These are phyloP conservation scores for Nidula microcarpa DNA, from an alignment of 768 basidiomycete species.

Conservation along the genomic window DNA sequence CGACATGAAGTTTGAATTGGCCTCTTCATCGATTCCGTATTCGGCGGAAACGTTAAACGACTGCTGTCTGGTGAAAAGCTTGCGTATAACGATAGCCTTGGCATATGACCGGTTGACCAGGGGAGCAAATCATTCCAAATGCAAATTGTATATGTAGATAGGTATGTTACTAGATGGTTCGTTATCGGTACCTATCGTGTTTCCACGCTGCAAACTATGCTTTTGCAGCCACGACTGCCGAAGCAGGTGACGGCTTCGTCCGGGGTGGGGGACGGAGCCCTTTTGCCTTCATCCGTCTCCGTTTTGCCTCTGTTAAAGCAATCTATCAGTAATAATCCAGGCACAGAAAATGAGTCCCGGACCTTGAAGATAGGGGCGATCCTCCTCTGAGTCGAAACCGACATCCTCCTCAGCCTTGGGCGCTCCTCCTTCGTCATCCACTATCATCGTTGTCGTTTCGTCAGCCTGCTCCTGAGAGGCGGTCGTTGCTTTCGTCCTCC, in stretches of 20 bases:
- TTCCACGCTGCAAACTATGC: slow-evolving; percentile 11
- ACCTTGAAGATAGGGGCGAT: slow-evolving; percentile 79
- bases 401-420: slow-evolving; percentile 35
- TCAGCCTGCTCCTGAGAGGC: slow-evolving; percentile 21
- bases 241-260: slow-evolving; percentile 22
- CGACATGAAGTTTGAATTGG: no score
- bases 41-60: no score
- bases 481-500: slow-evolving; percentile 50
- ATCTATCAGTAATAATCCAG: slow-evolving; percentile 6
- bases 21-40: no score
- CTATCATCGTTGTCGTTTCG: slow-evolving; percentile 18
- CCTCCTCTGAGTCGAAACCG: slow-evolving; percentile 74
- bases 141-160: no score
- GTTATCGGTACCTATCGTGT: not conserved
- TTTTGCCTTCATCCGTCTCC: slow-evolving; percentile 73
- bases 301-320: slow-evolving; percentile 58
- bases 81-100: no score
- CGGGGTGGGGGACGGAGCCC: slow-evolving; percentile 66
- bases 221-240: slow-evolving; percentile 16
- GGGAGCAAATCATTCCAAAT: no score
- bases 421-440: slow-evolving; percentile 22
- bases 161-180: no score
- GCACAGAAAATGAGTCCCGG: slow-evolving; percentile 22
- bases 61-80: no score
- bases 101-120: no score